Evolutionary conservation across 2,329 filamentous ascomycete species (phyloP).

Genomic region (Coniochaeta hoffmannii): DNA sequence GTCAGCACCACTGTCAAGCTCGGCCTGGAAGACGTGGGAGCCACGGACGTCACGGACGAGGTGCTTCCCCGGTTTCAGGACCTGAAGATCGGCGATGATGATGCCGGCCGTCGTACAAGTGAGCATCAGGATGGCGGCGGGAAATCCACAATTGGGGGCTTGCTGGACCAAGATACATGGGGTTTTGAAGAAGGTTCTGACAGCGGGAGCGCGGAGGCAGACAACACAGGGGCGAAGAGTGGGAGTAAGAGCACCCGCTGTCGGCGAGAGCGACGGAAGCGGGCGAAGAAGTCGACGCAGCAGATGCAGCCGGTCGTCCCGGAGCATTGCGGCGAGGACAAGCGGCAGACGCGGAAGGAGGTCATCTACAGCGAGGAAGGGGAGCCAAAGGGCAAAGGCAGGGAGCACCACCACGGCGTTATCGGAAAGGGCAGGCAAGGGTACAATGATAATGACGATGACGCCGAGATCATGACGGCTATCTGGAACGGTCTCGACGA

Average conservation of each 20-base stretch:
- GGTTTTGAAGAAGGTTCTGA: neutral
- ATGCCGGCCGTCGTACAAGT: neutral
- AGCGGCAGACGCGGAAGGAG: neutral
- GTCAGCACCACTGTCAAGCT: neutral
- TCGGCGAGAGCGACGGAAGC: neutral
- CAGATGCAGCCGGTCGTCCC: neutral
- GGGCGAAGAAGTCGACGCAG: neutral
- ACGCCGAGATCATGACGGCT: neutral
- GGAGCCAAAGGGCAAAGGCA: neutral
- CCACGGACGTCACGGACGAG: neutral
- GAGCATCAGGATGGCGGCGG: neutral
- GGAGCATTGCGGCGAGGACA: neutral
- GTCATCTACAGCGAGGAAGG: neutral
- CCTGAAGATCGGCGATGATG: neutral
- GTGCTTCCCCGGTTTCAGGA: neutral
- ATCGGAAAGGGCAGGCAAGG: neutral
- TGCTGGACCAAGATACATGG: neutral
- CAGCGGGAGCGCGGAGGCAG: too few species aligned
- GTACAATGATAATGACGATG: neutral
- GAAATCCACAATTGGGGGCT: too few species aligned
- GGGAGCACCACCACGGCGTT: neutral
- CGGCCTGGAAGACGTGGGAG: neutral
- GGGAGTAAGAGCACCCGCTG: neutral
- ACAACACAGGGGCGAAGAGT: neutral
- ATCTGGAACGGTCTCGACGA: neutral